A percentile compares a stretch with the other conserved stretches of the same genome.
Conservation (phyloP, 2,329 filamentous ascomycete genomes). For the Nemania serpens region DNA sequence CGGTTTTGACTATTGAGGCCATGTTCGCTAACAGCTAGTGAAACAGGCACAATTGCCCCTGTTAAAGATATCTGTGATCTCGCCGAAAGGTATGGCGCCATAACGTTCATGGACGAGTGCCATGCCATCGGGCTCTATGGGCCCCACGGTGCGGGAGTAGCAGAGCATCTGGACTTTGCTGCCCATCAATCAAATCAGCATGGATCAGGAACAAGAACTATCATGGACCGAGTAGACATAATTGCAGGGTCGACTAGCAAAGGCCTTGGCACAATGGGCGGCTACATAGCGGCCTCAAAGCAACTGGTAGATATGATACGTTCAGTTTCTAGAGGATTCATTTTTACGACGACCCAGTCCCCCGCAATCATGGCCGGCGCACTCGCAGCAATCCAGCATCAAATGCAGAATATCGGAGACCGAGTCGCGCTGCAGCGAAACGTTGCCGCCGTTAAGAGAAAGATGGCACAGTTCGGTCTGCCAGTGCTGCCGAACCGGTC, state of each 20-base stretch:
- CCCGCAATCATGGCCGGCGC: constrained; percentile 97
- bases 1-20: background rate
- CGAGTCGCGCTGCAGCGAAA: constrained; percentile 92
- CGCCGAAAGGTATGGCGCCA: constrained; percentile 94
- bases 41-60: constrained; percentile 76
- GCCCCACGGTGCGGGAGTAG: constrained; percentile 90
- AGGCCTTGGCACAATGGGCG: constrained; percentile 95
- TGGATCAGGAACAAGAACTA: constrained; percentile 67
- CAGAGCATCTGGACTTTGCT: constrained; percentile 95
- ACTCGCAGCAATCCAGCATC: constrained; percentile 88
- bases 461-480: constrained; percentile 77
- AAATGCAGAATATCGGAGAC: constrained; percentile 81
- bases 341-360: constrained; percentile 96
- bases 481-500: constrained; percentile 97
- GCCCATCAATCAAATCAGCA: constrained; percentile 69
- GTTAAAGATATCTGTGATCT: constrained; percentile 95
- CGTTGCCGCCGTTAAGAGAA: constrained; percentile 89
- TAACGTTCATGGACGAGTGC: constrained; percentile 99
- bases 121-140: constrained; percentile 99
- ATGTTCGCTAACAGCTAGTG: background rate
- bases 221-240: constrained; percentile 96
- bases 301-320: constrained; percentile 90
- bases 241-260: constrained; percentile 97
- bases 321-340: constrained; percentile 94
- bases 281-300: constrained; percentile 89